These are phyloP conservation scores for Puccinellia tenuiflora DNA, from an alignment of 176 grass and related monocot species.

Conservation along the genomic window DNA sequence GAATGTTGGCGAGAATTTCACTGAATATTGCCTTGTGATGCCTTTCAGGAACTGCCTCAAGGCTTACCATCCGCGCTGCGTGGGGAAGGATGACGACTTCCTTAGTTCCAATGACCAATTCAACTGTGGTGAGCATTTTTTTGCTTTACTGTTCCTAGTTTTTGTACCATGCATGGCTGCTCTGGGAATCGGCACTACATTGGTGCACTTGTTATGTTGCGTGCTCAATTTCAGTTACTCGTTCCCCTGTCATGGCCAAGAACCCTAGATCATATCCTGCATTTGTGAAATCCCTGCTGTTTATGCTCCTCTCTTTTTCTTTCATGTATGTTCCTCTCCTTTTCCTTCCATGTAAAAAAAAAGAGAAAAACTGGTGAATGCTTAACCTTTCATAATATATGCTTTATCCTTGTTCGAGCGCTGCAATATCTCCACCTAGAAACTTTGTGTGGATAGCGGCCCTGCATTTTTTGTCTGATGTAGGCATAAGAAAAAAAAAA, in stretches of 20 bases:
- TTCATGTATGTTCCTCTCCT: background rate
- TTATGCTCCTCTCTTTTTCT: background rate
- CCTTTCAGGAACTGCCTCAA: slow-evolving; percentile 79
- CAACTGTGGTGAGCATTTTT: slow-evolving; percentile 53
- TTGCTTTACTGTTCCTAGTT: background rate
- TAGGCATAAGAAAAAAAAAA: background rate
- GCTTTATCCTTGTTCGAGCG: background rate
- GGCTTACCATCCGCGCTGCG: slow-evolving; percentile 57
- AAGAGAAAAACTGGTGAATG: background rate
- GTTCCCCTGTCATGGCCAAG: background rate
- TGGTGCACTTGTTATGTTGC: background rate
- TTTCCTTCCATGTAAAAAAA: background rate
- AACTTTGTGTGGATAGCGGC: background rate
- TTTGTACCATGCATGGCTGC: background rate
- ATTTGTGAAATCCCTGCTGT: background rate
- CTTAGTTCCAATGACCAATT: slow-evolving; percentile 31
- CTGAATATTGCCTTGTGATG: slow-evolving; percentile 18
- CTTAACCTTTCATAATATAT: background rate
- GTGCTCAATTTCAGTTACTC: background rate
- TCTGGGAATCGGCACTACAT: background rate
- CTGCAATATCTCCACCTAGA: background rate
- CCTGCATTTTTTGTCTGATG: background rate
- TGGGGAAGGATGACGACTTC: slow-evolving; percentile 29
- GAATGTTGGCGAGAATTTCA: background rate
- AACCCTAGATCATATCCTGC: background rate